Percentiles rank a stretch among this genome's conserved stretches.
These are phyloP conservation scores for Podospora pseudopauciseta DNA, from an alignment of 495 filamentous ascomycete species.

Conservation along the genomic window DNA sequence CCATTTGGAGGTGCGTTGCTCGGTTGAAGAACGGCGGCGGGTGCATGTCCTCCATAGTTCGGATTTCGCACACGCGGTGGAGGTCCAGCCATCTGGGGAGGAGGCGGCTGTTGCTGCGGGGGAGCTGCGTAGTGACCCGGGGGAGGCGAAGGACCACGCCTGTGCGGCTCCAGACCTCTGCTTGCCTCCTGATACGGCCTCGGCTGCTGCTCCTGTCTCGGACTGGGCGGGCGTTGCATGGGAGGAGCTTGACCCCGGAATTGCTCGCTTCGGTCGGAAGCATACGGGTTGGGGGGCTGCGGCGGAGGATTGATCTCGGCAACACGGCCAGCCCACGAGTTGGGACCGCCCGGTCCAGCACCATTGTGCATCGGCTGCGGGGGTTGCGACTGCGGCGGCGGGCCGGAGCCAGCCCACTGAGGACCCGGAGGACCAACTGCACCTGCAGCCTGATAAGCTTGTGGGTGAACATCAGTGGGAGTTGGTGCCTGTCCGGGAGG, in stretches of 20 bases:
- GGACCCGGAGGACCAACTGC: slow-evolving; percentile 68
- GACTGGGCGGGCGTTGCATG: slow-evolving; percentile 62
- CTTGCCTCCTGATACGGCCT: slow-evolving; percentile 71
- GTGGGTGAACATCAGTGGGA: slow-evolving; percentile 60
- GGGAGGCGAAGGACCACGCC: slow-evolving; percentile 46
- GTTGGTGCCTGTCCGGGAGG: slow-evolving; percentile 54
- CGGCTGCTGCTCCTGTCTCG: slow-evolving; percentile 66
- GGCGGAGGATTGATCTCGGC: slow-evolving; percentile 73
- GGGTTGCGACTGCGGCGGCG: slow-evolving; percentile 50
- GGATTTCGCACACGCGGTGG: slow-evolving; percentile 64
- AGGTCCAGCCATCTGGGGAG: slow-evolving; percentile 37
- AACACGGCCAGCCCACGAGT: slow-evolving; percentile 71
- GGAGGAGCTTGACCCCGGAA: slow-evolving; percentile 47
- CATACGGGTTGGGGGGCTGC: slow-evolving; percentile 72
- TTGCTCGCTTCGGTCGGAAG: slow-evolving; percentile 59
- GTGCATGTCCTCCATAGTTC: slow-evolving; percentile 61
- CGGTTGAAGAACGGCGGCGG: slow-evolving; percentile 46
- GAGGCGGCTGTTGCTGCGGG: slow-evolving; percentile 43
- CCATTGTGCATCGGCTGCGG: slow-evolving; percentile 46
- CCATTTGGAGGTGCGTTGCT: slow-evolving; percentile 30
- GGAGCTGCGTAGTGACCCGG: slow-evolving; percentile 60
- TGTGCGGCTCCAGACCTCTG: slow-evolving; percentile 41
- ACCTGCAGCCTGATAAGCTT: slow-evolving; percentile 73
- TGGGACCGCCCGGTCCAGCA: slow-evolving; percentile 57
- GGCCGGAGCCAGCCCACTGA: slow-evolving; percentile 74